Conservation (phyloP, 2,329 filamentous ascomycete species). For the Diaporthe ilicicola region DNA sequence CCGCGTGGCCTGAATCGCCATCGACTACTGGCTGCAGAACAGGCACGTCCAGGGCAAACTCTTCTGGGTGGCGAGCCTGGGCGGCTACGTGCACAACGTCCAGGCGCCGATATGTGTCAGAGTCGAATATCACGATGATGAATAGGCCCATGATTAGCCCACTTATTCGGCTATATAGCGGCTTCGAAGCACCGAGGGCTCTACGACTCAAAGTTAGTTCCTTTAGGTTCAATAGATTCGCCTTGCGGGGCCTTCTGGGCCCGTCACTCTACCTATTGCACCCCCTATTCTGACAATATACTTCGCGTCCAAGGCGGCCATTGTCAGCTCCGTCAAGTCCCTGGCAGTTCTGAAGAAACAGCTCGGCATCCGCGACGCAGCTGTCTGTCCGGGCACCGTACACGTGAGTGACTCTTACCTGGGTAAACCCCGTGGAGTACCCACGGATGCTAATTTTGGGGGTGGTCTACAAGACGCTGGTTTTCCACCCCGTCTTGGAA, state of each 20-base stretch:
- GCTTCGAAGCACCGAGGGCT: no score
- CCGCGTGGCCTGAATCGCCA: slow-evolving; percentile 39
- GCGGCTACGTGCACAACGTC: slow-evolving; percentile 41
- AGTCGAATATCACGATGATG: no score
- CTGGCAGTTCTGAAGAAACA: slow-evolving; percentile 29
- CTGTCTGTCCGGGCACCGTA: slow-evolving; percentile 33
- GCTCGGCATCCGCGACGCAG: slow-evolving; percentile 34
- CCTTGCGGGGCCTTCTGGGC: no score
- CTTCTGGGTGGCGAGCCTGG: slow-evolving; percentile 41
- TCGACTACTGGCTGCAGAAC: slow-evolving; percentile 42
- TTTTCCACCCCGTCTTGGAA: slow-evolving; percentile 28
- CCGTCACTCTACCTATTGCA: no score
- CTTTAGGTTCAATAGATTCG: no score
- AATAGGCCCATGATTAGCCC: no score
- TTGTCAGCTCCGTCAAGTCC: slow-evolving; percentile 36
- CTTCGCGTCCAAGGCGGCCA: slow-evolving; percentile 41
- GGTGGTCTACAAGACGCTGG: slow-evolving; percentile 24
- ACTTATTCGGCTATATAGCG: no score
- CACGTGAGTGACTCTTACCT: neutral
- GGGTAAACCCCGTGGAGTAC: neutral
- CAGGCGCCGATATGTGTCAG: slow-evolving; percentile 43
- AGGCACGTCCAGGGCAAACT: slow-evolving; percentile 38
- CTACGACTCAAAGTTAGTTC: no score
- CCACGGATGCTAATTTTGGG: neutral
- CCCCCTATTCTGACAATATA: no score